phyloP scores from a whole-genome alignment of 345 rosid genomes.

The Clarkia xantiana region DNA sequence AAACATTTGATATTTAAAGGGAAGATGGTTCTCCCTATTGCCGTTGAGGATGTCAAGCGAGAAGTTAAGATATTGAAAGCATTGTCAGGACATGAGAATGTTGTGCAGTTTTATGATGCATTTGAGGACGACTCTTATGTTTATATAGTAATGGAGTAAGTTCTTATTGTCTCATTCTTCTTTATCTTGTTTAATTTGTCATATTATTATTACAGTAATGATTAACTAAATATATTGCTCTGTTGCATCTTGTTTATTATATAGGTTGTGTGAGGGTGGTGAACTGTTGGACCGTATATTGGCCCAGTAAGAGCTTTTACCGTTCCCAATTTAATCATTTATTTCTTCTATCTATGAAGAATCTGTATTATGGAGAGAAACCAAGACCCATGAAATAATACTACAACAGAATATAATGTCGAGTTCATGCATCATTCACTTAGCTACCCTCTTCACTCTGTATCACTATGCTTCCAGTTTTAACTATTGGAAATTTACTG shows the following conservation, averaged over 20 bases:
- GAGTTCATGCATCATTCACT: neutral
- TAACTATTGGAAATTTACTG: neutral
- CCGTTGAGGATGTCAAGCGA: constrained; percentile 73
- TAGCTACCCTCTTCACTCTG: neutral
- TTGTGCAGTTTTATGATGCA: constrained; percentile 62
- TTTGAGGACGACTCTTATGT: constrained; percentile 84
- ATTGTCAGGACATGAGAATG: constrained; percentile 78
- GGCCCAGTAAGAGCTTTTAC: constrained; percentile 48
- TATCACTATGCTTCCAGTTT: constrained; percentile 5
- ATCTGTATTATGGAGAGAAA: no score
- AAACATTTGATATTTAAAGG: neutral
- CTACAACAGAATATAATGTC: no score
- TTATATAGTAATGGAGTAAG: constrained; percentile 86
- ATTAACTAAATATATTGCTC: neutral
- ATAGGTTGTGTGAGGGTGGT: constrained; percentile 92
- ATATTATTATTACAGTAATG: no score
- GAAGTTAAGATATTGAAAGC: constrained; percentile 72
- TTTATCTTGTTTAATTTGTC: no score
- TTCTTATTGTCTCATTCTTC: neutral
- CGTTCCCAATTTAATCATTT: no score
- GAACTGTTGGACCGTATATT: constrained; percentile 82
- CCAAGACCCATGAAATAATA: no score
- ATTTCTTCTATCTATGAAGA: no score
- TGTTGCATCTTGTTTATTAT: neutral
- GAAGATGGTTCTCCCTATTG: constrained; percentile 3